These are phyloP conservation scores for Lactarius deliciosus DNA, from an alignment of 768 basidiomycete species.

Conservation along the genomic window DNA sequence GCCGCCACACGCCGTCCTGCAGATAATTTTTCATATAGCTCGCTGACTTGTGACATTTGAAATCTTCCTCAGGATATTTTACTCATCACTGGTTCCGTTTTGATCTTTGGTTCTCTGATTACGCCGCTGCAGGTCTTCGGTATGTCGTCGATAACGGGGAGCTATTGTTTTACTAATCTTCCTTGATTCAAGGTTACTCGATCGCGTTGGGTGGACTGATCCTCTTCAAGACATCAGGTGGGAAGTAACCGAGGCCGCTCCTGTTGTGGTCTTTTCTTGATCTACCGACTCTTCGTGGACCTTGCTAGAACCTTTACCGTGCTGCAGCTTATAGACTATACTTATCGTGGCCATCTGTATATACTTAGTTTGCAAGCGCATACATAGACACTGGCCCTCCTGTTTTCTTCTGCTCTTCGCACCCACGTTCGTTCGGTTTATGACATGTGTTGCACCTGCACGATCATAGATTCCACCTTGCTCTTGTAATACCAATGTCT, in stretches of 20 bases:
- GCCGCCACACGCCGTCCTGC: constrained; percentile 5
- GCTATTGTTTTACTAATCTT: background rate
- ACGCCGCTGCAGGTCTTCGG: constrained; percentile 85
- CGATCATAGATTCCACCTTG: constrained; percentile 4
- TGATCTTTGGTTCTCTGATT: constrained; percentile 78
- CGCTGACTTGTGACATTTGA: background rate
- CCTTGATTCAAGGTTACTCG: constrained; percentile 61
- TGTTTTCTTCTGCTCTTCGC: background rate
- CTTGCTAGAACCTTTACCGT: background rate
- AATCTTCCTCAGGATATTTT: constrained; percentile 71
- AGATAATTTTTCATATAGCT: background rate
- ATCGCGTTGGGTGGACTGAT: constrained; percentile 84
- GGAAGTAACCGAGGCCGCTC: constrained; percentile 44
- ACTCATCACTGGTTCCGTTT: constrained; percentile 86
- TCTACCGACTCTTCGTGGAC: background rate
- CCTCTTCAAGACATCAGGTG: constrained; percentile 75
- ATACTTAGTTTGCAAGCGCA: constrained; percentile 6
- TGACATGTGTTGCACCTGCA: background rate
- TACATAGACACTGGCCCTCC: constrained; percentile 4
- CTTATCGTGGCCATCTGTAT: background rate
- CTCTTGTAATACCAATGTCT: background rate
- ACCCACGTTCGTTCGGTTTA: background rate
- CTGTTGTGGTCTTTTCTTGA: background rate
- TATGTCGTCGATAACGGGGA: constrained; percentile 28
- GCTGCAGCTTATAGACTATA: background rate